Percentiles rank a stretch among this genome's conserved stretches.
Conservation (phyloP, 139 green algal species). For the Chara braunii region DNA sequence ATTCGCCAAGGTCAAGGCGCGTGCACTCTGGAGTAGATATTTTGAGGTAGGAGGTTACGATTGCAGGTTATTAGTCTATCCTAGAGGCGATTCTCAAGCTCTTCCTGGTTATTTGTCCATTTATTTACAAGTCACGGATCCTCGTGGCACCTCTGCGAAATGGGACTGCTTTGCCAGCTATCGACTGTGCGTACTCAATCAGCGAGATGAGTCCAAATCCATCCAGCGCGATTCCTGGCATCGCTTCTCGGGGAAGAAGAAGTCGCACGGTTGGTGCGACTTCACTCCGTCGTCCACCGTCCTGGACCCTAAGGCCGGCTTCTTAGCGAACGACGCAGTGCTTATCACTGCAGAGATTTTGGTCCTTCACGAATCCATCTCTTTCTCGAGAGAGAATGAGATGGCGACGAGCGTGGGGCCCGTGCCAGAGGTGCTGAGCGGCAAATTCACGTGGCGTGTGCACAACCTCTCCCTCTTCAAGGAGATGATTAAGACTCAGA, state of each 20-base stretch:
- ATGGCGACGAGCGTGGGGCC: neutral
- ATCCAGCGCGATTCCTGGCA: constrained; percentile 54
- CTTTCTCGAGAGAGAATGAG: constrained; percentile 39
- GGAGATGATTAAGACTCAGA: constrained; percentile 67
- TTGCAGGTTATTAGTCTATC: constrained; percentile 57
- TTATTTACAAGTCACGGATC: constrained; percentile 49
- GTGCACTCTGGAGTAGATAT: constrained; percentile 53
- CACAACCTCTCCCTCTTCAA: constrained; percentile 61
- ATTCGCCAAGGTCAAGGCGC: constrained; percentile 50
- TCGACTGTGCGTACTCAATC: constrained; percentile 48
- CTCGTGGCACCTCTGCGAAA: constrained; percentile 26
- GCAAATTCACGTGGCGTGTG: constrained; percentile 59
- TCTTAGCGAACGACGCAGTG: constrained; percentile 46
- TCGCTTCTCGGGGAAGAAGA: constrained; percentile 57
- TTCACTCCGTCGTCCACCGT: constrained; percentile 48
- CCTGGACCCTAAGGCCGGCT: constrained; percentile 45
- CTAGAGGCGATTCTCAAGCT: constrained; percentile 51
- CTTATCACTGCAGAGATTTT: constrained; percentile 56
- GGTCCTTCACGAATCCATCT: constrained; percentile 51
- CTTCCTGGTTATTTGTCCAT: constrained; percentile 54
- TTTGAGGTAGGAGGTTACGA: constrained; percentile 59
- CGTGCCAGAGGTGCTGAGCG: constrained; percentile 45
- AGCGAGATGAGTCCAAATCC: constrained; percentile 36
- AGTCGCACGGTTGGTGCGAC: constrained; percentile 67
- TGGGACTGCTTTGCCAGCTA: constrained; percentile 62